Conservation (phyloP, 2,329 filamentous ascomycete genomes). For the Talaromyces piceae region DNA sequence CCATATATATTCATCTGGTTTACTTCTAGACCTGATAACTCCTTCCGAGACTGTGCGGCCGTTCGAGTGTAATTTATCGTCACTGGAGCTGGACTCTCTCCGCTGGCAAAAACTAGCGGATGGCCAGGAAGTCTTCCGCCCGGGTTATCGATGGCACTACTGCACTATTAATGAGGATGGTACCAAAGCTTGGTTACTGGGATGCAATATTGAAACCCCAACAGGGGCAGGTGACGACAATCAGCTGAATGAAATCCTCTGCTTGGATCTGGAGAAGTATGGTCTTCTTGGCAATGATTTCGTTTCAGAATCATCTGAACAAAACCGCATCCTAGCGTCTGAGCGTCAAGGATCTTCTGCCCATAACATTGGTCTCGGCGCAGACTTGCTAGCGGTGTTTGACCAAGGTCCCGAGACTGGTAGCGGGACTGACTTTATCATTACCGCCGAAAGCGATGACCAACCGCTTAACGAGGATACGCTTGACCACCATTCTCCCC, state of each 20-base stretch:
- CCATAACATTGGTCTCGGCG: slow-evolving; percentile 60
- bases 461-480: slow-evolving; percentile 47
- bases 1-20: slow-evolving; percentile 88
- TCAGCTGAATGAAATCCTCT: slow-evolving; percentile 88
- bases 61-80: slow-evolving; percentile 83
- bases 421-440: slow-evolving; percentile 81
- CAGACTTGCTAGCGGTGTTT: slow-evolving; percentile 79
- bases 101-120: slow-evolving; percentile 95
- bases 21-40: slow-evolving; percentile 87
- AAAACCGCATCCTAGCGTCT: slow-evolving; percentile 42
- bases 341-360: slow-evolving; percentile 45
- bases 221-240: slow-evolving; percentile 71
- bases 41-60: slow-evolving; percentile 80
- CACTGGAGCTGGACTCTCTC: slow-evolving; percentile 75
- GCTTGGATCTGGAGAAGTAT: slow-evolving; percentile 85
- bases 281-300: slow-evolving; percentile 79
- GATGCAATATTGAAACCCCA: slow-evolving; percentile 65
- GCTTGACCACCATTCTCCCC: slow-evolving; percentile 27
- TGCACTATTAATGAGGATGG: slow-evolving; percentile 93
- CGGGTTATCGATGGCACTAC: slow-evolving; percentile 95
- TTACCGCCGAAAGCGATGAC: slow-evolving; percentile 79
- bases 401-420: slow-evolving; percentile 76
- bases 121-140: slow-evolving; percentile 84
- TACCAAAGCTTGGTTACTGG: slow-evolving; percentile 94
- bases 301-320: slow-evolving; percentile 46